Evolutionary conservation across 371 early-diverging fungal genomes (phyloP).

Genomic region (Actinomortierella ambigua): DNA sequence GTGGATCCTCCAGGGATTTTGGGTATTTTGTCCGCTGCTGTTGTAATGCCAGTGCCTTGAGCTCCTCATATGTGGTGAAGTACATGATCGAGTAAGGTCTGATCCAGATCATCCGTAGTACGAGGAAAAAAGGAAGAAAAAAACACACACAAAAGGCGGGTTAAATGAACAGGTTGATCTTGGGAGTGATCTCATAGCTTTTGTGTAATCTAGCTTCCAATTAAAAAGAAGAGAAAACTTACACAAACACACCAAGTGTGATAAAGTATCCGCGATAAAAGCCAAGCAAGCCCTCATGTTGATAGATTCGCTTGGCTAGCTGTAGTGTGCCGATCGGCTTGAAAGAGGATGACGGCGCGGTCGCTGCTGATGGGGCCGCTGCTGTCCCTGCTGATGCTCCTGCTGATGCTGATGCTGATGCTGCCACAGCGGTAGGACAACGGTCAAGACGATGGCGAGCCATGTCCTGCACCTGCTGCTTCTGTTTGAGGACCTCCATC

Average conservation of each 20-base stretch:
- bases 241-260: slow-evolving; percentile 72
- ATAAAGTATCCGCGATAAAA: slow-evolving; percentile 81
- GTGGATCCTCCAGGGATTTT: too few relatives aligned
- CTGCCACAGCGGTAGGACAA: not conserved
- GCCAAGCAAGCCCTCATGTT: slow-evolving; percentile 64
- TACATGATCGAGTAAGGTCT: slow-evolving; percentile 68
- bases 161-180: too few relatives aligned
- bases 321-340: slow-evolving; percentile 20
- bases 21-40: slow-evolving; percentile 1
- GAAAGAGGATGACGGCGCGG: not conserved
- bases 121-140: slow-evolving; percentile 2
- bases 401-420: not conserved
- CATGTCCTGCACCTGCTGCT: slow-evolving; percentile 57
- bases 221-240: not conserved
- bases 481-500: slow-evolving; percentile 83
- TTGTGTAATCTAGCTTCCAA: too few relatives aligned
- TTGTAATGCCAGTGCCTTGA: slow-evolving; percentile 54
- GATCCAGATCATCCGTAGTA: not conserved
- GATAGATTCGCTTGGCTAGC: slow-evolving; percentile 53
- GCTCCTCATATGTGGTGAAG: slow-evolving; percentile 79
- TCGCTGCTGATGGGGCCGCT: slow-evolving; percentile 5
- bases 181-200: too few relatives aligned
- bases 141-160: too few relatives aligned
- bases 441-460: not conserved
- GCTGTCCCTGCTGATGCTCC: not conserved